Base-by-base conservation (phyloP, 495 filamentous ascomycete species). In the Annulohypoxylon bovei region DNA sequence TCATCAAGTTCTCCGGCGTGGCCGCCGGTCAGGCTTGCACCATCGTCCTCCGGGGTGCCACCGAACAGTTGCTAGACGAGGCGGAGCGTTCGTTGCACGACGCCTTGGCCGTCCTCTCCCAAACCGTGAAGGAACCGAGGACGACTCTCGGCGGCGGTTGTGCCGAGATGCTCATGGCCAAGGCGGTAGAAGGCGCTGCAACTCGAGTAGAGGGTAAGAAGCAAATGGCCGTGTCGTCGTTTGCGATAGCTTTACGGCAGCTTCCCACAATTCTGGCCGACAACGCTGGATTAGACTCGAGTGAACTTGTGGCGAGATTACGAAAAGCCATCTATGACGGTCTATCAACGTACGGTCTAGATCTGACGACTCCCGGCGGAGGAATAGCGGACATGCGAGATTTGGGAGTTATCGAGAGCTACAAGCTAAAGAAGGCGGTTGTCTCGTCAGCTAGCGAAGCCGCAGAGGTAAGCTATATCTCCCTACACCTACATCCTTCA, bases 111-210 rank as follows among this genome's bases (percentile, higher is more conserved):
- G 96, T 99, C 5, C 90, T 99, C 22, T 98, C 95, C 4, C 95
- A 99, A 80, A 99, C 95, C 11, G 93, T 98, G 70, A 92, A 90
- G 78, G 95, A 98, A 80, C 94, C 95, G 16, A 90, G 93, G 64
- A 95, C 93, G 28, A 98, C 96, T 0, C 89, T 99, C 4, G 95
- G 95, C 27, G 95, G 95, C 76, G 95, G 95, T 16, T 98, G 94
- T 75, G 94, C 94, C 0, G 95, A 99, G 87, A 98, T 97, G 95
- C 82, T 97, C 62, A 99, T 99, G 95, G 92, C 94, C 67, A 97
- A 97, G 83, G 95, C 95, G 42, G 95, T 98, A 39, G 96, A 98
- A 76, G 90, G 93, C 52, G 94, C 93, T 16, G 94, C 95, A 6
- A 93, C 95, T 55, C 95, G 97, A 76, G 92, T 96, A 12, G 92